Conservation (phyloP, 441 rosid genomes). For the Adansonia rubrostipa region DNA sequence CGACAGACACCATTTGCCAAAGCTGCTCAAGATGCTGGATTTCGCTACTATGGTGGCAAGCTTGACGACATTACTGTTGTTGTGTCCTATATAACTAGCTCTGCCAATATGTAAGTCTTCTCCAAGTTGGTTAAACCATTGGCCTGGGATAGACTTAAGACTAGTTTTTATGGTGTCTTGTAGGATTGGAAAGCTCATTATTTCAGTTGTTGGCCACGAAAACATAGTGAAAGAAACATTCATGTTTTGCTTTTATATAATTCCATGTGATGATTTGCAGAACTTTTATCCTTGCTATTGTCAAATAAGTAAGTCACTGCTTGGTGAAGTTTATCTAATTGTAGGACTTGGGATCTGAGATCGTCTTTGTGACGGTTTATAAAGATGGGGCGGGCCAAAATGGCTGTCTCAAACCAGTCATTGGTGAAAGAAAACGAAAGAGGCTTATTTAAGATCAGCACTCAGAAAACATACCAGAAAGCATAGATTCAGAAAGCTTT, state of each 20-base stretch:
- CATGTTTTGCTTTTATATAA: neutral
- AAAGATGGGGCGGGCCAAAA: neutral
- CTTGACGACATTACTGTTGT: slow-evolving; percentile 95
- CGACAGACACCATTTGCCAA: slow-evolving; percentile 86
- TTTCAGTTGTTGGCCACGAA: slow-evolving; percentile 11
- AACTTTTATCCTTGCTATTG: slow-evolving; percentile 11
- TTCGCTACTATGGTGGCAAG: slow-evolving; percentile 86
- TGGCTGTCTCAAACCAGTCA: neutral
- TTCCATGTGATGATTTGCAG: neutral
- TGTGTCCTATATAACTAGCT: slow-evolving; percentile 69
- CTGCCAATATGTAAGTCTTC: slow-evolving; percentile 21
- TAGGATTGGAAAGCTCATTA: slow-evolving; percentile 16
- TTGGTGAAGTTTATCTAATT: no score
- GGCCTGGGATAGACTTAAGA: neutral
- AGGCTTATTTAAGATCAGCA: neutral
- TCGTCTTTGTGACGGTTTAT: slow-evolving; percentile 24
- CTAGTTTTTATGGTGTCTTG: slow-evolving; percentile 3
- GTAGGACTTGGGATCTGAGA: neutral
- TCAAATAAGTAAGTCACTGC: neutral
- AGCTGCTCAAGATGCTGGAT: slow-evolving; percentile 95
- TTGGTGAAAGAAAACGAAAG: neutral
- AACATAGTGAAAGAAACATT: slow-evolving; percentile 18
- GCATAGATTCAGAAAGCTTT: slow-evolving; percentile 1
- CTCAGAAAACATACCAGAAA: neutral
- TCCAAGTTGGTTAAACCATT: neutral